Conservation (phyloP, 306 rosid species). For the Trifolium fragiferum region DNA sequence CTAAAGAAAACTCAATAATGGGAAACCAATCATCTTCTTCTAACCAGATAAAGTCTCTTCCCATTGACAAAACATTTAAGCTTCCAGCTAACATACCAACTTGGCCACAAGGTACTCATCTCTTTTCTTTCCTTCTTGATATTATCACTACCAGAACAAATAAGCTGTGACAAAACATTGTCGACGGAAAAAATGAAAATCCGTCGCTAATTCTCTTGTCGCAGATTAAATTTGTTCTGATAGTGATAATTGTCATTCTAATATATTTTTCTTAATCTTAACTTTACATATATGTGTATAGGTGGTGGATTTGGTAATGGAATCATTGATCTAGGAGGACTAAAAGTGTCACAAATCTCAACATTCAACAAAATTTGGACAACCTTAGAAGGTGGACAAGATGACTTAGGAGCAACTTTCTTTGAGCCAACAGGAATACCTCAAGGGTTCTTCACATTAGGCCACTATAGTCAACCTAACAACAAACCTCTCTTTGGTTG, state of each 20-base stretch:
- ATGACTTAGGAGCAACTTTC: conserved; percentile 42
- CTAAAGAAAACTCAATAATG: conserved; percentile 35
- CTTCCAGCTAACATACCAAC: conserved; percentile 45
- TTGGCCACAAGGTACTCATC: conserved; percentile 47
- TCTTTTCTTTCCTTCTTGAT: not conserved
- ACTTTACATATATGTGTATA: conserved; percentile 1
- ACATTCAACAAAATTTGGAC: conserved; percentile 48
- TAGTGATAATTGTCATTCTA: not conserved
- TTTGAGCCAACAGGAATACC: conserved; percentile 46
- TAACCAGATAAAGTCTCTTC: conserved; percentile 17
- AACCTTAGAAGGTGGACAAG: conserved; percentile 49
- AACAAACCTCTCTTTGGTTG: conserved; percentile 40
- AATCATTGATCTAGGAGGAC: conserved; percentile 34
- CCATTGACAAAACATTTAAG: conserved; percentile 38
- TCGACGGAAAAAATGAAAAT: not conserved
- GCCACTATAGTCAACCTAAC: conserved; percentile 44
- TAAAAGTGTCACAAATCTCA: conserved; percentile 43
- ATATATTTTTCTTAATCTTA: not conserved
- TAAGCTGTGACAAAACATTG: not conserved
- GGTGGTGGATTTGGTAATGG: conserved; percentile 51
- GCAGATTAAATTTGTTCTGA: not conserved
- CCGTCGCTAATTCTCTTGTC: not conserved
- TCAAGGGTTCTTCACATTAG: conserved; percentile 47
- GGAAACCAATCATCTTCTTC: conserved; percentile 40
- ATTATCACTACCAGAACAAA: not conserved